Percentiles rank a stretch among this genome's conserved stretches.
Conservation (phyloP, 2,329 filamentous ascomycete species). For the Colletotrichum ledebouriae region DNA sequence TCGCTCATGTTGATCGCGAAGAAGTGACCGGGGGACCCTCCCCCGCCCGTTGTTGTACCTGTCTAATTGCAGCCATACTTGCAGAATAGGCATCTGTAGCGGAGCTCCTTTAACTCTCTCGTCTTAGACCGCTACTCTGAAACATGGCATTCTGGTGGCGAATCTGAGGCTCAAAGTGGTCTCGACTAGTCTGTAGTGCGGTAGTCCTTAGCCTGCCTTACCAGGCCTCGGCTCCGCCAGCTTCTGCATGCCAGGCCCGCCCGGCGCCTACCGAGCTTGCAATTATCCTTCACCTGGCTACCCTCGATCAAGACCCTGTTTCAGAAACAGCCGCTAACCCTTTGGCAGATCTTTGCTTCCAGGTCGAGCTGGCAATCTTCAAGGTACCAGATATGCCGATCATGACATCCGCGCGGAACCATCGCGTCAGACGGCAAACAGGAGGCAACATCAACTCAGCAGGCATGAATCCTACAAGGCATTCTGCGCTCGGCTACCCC, state of each 20-base stretch:
- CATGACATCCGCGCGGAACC: constrained; percentile 37
- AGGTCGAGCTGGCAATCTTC: background rate
- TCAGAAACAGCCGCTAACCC: constrained; percentile 8
- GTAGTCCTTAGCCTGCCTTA: background rate
- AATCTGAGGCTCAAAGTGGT: constrained; percentile 35
- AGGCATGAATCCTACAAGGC: constrained; percentile 37
- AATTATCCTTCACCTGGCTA: constrained; percentile 4
- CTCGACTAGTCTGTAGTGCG: constrained; percentile 8
- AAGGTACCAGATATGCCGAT: constrained; percentile 18
- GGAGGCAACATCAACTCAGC: constrained; percentile 13
- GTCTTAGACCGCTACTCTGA: constrained; percentile 11
- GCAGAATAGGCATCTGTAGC: constrained; percentile 10
- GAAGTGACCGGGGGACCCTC: background rate
- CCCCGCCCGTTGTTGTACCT: background rate
- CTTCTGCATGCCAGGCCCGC: constrained; percentile 11
- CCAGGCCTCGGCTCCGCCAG: constrained; percentile 23
- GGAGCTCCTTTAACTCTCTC: constrained; percentile 22
- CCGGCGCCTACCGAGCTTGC: constrained; percentile 22
- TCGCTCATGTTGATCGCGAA: constrained; percentile 2
- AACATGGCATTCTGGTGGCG: constrained; percentile 28
- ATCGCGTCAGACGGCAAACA: constrained; percentile 21
- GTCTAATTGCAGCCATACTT: background rate
- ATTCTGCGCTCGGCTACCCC: constrained; percentile 20
- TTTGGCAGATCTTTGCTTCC: constrained; percentile 12
- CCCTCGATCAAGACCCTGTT: constrained; percentile 2